These are phyloP conservation scores for Viridothelium virens DNA, from an alignment of 495 filamentous ascomycete genomes.

Conservation along the genomic window DNA sequence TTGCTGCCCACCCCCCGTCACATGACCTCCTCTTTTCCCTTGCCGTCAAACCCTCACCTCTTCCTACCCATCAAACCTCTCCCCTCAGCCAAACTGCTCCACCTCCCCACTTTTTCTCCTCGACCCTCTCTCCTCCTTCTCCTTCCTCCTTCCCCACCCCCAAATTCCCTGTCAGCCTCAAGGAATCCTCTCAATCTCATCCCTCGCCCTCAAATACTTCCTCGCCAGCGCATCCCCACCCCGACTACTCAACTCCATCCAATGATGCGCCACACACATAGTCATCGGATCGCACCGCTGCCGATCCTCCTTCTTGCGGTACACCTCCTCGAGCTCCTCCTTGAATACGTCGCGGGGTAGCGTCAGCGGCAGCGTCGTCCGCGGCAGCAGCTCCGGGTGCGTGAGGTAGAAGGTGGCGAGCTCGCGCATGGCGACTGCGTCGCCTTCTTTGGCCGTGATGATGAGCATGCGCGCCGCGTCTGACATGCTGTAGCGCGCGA, in stretches of 20 bases:
- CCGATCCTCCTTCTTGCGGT: conserved; percentile 42
- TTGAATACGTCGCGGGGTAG: conserved; percentile 88
- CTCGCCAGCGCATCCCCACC: conserved; percentile 83
- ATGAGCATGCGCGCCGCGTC: conserved; percentile 90
- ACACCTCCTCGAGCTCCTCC: conserved; percentile 72
- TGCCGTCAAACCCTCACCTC: neutral
- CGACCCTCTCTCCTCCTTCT: no score
- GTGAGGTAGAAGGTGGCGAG: conserved; percentile 91
- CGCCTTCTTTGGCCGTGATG: conserved; percentile 89
- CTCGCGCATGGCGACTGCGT: conserved; percentile 87
- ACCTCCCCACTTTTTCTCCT: no score
- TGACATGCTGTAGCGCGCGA: conserved; percentile 56
- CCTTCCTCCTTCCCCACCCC: no score
- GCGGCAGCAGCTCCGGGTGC: conserved; percentile 78
- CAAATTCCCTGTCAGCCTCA: conserved; percentile 18
- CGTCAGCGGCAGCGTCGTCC: conserved; percentile 75
- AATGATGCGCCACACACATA: conserved; percentile 95
- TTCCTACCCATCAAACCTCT: neutral
- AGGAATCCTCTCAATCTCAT: conserved; percentile 48
- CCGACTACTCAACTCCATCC: conserved; percentile 87
- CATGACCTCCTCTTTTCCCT: no score
- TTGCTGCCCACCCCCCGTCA: no score
- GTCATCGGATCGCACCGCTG: conserved; percentile 74
- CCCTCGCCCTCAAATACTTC: conserved; percentile 70
- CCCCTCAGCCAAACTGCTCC: no score